Conservation (phyloP, 31 red algal genomes). For the Bonnemaisonia californica region DNA sequence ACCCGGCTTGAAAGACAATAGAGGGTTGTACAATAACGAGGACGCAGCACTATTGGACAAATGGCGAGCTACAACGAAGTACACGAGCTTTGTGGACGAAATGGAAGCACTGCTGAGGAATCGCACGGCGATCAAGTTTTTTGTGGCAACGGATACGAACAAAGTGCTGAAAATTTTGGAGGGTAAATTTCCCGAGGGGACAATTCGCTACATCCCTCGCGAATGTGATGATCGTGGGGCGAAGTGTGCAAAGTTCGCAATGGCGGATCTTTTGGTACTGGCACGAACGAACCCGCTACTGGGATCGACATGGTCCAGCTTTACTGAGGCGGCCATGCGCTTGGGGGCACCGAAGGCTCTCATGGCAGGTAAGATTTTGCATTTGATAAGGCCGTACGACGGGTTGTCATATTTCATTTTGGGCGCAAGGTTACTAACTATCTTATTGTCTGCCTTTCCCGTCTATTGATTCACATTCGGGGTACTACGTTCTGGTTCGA, state of each 20-base stretch:
- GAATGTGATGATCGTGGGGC: slow-evolving; percentile 64
- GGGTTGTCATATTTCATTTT: background rate
- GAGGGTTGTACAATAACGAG: slow-evolving; percentile 48
- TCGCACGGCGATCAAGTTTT: slow-evolving; percentile 61
- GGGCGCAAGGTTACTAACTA: too few relatives aligned
- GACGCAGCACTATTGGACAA: slow-evolving; percentile 40
- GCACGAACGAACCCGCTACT: slow-evolving; percentile 57
- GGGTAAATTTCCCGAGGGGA: slow-evolving; percentile 48
- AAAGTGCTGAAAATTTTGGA: slow-evolving; percentile 48
- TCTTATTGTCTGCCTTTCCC: too few relatives aligned
- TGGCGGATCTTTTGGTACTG: slow-evolving; percentile 76
- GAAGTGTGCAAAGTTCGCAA: slow-evolving; percentile 66
- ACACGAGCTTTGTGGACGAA: slow-evolving; percentile 43
- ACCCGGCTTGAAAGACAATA: slow-evolving; percentile 47
- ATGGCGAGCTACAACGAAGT: slow-evolving; percentile 45
- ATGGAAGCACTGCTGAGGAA: slow-evolving; percentile 53
- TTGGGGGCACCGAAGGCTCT: slow-evolving; percentile 71
- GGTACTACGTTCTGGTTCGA: background rate
- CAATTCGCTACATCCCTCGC: slow-evolving; percentile 44
- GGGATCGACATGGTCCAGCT: slow-evolving; percentile 79
- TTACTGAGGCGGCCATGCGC: slow-evolving; percentile 79
- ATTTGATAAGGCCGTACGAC: background rate
- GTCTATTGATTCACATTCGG: too few relatives aligned
- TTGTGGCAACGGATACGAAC: slow-evolving; percentile 68
- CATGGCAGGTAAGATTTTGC: slow-evolving; percentile 61